Percentiles rank a stretch among this genome's conserved stretches.
Conservation (phyloP, 2,329 filamentous ascomycete genomes). For the Dendryphion nanum region DNA sequence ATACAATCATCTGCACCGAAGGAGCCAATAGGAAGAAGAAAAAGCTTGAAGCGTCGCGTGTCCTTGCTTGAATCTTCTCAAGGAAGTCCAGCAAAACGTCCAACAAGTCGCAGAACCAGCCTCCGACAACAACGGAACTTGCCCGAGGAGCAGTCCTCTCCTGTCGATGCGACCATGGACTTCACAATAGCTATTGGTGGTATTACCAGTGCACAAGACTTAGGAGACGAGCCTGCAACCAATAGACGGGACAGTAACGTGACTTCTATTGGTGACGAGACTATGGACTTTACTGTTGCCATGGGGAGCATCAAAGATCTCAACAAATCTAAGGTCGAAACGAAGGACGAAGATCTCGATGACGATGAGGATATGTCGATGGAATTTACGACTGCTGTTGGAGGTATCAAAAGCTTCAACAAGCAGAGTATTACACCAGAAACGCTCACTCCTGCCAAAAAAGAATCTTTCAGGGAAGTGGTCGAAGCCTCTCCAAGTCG, state of each 20-base stretch:
- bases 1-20: slow-evolving; percentile 40
- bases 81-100: slow-evolving; percentile 37
- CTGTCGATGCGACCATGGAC: slow-evolving; percentile 43
- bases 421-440: slow-evolving; percentile 7
- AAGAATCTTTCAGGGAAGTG: not conserved
- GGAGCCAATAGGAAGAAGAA: slow-evolving; percentile 26
- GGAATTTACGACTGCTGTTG: slow-evolving; percentile 52
- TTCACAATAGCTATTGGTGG: slow-evolving; percentile 38
- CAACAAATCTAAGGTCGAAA: not conserved
- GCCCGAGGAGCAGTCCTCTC: slow-evolving; percentile 32
- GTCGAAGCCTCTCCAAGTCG: slow-evolving; percentile 19
- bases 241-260: slow-evolving; percentile 24
- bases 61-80: slow-evolving; percentile 39
- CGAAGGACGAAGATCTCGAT: slow-evolving; percentile 1
- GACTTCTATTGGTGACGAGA: slow-evolving; percentile 30
- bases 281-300: slow-evolving; percentile 42
- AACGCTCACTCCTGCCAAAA: slow-evolving; percentile 3
- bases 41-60: slow-evolving; percentile 45
- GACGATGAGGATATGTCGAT: slow-evolving; percentile 51
- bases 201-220: slow-evolving; percentile 24
- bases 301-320: slow-evolving; percentile 35
- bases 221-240: slow-evolving; percentile 4
- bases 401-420: slow-evolving; percentile 38
- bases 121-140: slow-evolving; percentile 39
- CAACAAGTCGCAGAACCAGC: slow-evolving; percentile 33